These are phyloP conservation scores for Pythium diclinum DNA, from an alignment of 352 stramenopile genomes.

Conservation along the genomic window DNA sequence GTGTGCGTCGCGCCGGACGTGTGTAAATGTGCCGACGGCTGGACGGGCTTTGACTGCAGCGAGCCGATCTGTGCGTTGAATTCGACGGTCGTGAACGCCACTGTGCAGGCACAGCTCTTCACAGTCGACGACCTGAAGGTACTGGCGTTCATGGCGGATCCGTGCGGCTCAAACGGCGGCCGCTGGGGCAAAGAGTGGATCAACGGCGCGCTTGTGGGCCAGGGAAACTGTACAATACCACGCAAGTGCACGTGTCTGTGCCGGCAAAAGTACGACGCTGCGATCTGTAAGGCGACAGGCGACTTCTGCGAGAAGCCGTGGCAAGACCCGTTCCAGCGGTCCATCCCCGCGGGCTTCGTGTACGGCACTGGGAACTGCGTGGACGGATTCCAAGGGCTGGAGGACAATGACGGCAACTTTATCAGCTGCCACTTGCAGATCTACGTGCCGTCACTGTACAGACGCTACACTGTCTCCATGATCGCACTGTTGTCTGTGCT, in stretches of 20 bases:
- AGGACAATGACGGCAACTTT: constrained; percentile 88
- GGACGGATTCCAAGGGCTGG: constrained; percentile 92
- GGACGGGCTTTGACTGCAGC: constrained; percentile 93
- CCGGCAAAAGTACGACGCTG: constrained; percentile 70
- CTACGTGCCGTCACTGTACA: constrained; percentile 87
- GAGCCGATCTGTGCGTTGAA: constrained; percentile 88
- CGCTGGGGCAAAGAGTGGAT: constrained; percentile 66
- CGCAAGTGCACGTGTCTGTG: constrained; percentile 91
- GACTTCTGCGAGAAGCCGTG: constrained; percentile 85
- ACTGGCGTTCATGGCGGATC: constrained; percentile 90
- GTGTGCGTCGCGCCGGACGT: constrained; percentile 89
- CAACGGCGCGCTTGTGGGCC: constrained; percentile 72
- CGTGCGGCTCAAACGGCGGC: constrained; percentile 84
- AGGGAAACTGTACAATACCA: constrained; percentile 93
- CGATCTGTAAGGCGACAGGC: constrained; percentile 59
- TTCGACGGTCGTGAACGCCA: constrained; percentile 35
- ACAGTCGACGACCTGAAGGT: constrained; percentile 94
- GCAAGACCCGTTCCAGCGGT: constrained; percentile 66
- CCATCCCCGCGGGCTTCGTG: constrained; percentile 79
- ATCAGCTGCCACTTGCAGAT: constrained; percentile 94
- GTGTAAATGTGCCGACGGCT: constrained; percentile 91
- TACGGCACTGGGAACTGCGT: constrained; percentile 91
- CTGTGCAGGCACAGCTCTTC: constrained; percentile 87
- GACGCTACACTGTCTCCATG: constrained; percentile 78
- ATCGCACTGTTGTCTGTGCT: constrained; percentile 72